A percentile compares a stretch with the other conserved stretches of the same genome.
Conservation (phyloP, 2,329 filamentous ascomycete genomes). For the Rutstroemia sp. region DNA sequence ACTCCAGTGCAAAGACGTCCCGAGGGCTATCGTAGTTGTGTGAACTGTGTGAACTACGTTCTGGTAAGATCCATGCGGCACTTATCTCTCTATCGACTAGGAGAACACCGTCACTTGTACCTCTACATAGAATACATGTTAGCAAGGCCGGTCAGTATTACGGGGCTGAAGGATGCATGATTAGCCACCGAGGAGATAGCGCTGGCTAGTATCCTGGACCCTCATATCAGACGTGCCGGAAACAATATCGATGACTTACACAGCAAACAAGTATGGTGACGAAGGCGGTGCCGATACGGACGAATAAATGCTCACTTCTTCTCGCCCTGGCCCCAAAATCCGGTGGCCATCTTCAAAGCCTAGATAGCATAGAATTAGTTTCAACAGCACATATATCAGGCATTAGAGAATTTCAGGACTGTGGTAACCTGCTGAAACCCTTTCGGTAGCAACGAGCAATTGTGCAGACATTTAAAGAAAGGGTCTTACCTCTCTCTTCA, state of each 20-base stretch:
- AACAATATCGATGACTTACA: not conserved
- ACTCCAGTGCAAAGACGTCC: constrained; percentile 42
- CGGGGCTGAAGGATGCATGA: too few species aligned
- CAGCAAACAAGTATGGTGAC: not conserved
- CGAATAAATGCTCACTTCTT: not conserved
- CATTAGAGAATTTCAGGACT: too few species aligned
- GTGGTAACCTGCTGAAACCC: too few species aligned
- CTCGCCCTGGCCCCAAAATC: constrained; percentile 1
- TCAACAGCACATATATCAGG: too few species aligned
- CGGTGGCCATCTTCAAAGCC: not conserved
- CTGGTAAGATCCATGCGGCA: not conserved
- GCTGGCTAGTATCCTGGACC: too few species aligned
- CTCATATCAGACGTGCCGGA: too few species aligned
- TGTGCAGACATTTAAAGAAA: too few species aligned
- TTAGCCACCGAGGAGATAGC: too few species aligned
- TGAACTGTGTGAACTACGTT: not conserved
- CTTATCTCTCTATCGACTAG: constrained; percentile 1
- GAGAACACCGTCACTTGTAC: constrained; percentile 5
- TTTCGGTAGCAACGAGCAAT: too few species aligned
- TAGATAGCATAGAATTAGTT: not conserved
- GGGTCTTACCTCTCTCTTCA: too few species aligned
- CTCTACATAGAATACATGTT: not conserved
- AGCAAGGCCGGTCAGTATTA: not conserved
- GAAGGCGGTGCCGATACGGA: not conserved
- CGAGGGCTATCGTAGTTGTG: constrained; percentile 24